Evolutionary conservation across 495 filamentous ascomycete genomes (phyloP).

Genomic region (Oidiodendron maius): DNA sequence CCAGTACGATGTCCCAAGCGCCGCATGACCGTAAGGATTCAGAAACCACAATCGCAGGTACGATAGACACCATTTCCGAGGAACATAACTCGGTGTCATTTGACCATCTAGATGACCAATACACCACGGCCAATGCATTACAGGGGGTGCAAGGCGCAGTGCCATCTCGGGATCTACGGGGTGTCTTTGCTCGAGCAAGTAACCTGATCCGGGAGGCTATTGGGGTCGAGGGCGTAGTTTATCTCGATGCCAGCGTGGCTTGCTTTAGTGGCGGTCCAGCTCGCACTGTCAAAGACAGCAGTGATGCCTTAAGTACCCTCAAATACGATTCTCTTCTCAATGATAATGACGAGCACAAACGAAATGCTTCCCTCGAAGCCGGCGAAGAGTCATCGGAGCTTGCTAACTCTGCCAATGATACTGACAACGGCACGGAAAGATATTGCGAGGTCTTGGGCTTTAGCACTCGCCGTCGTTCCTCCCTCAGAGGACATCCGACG

Average conservation of each 20-base stretch:
- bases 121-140: slow-evolving; percentile 13
- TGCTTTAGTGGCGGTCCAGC: slow-evolving; percentile 21
- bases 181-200: slow-evolving; percentile 36
- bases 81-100: slow-evolving; percentile 16
- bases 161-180: slow-evolving; percentile 29
- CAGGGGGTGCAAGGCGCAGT: slow-evolving; percentile 19
- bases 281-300: slow-evolving; percentile 16
- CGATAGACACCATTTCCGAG: slow-evolving; percentile 3
- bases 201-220: slow-evolving; percentile 46
- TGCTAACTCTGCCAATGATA: slow-evolving; percentile 6
- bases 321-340: slow-evolving; percentile 3
- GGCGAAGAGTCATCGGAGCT: neutral
- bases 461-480: slow-evolving; percentile 20
- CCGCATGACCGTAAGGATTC: slow-evolving; percentile 14
- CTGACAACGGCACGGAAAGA: slow-evolving; percentile 22
- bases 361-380: neutral
- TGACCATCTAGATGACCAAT: slow-evolving; percentile 14
- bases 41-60: slow-evolving; percentile 12
- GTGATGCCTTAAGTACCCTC: slow-evolving; percentile 14
- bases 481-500: slow-evolving; percentile 15
- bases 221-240: slow-evolving; percentile 45
- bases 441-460: slow-evolving; percentile 21
- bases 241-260: slow-evolving; percentile 40
- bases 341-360: slow-evolving; percentile 12
- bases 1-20: slow-evolving; percentile 9